Evolutionary conservation across 345 rosid species (phyloP).

Genomic region (Salix dunnii): DNA sequence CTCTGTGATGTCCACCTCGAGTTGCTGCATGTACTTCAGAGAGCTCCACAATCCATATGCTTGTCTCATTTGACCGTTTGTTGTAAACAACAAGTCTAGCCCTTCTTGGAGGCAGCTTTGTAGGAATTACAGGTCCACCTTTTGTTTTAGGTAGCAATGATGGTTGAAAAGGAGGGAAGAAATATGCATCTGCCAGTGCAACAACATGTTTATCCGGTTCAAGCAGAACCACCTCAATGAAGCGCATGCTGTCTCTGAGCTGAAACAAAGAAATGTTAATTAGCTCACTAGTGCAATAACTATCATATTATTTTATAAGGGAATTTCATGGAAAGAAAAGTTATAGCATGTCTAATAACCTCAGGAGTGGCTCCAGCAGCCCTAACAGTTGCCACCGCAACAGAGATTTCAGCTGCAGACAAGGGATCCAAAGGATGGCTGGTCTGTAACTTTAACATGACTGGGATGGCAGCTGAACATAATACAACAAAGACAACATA

Average conservation of each 20-base stretch:
- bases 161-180: conserved; percentile 93
- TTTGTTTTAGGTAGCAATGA: conserved; percentile 77
- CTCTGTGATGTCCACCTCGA: conserved; percentile 93
- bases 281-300: conserved; percentile 3
- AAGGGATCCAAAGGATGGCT: conserved; percentile 88
- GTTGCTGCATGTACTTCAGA: conserved; percentile 92
- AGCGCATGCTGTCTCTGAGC: conserved; percentile 93
- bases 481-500: conserved; percentile 9
- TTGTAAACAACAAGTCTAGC: conserved; percentile 84
- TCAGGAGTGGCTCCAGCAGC: conserved; percentile 93
- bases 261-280: conserved; percentile 28
- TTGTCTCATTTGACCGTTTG: conserved; percentile 76
- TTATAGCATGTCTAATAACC: conserved; percentile 34
- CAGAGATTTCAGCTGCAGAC: conserved; percentile 80
- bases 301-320: not conserved
- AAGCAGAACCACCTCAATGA: conserved; percentile 74
- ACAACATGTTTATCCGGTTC: conserved; percentile 83
- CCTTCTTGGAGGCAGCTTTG: conserved; percentile 82
- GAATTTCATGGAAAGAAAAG: not conserved
- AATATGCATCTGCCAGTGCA: conserved; percentile 88
- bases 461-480: conserved; percentile 43
- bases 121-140: conserved; percentile 79
- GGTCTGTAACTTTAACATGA: conserved; percentile 73
- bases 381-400: conserved; percentile 87
- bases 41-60: conserved; percentile 74